A percentile compares a stretch with the other conserved stretches of the same genome.
Conservation (phyloP, 805 yeast species). For the Ogataea nitratoaversa region DNA sequence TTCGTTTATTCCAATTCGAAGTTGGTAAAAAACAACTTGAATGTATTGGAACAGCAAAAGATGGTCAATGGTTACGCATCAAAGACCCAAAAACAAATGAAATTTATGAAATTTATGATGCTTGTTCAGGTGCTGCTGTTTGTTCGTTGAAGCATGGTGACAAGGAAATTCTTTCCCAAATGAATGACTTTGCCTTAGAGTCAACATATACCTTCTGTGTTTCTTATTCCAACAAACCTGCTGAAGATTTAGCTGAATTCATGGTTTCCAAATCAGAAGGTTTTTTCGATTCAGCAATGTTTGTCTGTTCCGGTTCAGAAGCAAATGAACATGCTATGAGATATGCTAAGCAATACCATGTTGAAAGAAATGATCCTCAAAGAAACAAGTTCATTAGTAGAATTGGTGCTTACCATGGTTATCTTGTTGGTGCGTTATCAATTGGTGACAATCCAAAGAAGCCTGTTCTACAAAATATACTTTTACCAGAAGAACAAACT, state of each 20-base stretch:
- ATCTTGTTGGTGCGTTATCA: constrained; percentile 41
- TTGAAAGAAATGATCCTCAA: constrained; percentile 37
- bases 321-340: constrained; percentile 76
- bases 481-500: constrained; percentile 20
- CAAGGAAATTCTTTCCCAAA: constrained; percentile 34
- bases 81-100: constrained; percentile 39
- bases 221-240: constrained; percentile 32
- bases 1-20: no score
- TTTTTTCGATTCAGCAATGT: constrained; percentile 35
- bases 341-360: constrained; percentile 50
- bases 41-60: constrained; percentile 41
- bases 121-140: constrained; percentile 47
- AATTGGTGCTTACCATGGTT: constrained; percentile 45
- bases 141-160: constrained; percentile 42
- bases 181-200: constrained; percentile 33
- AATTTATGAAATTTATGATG: constrained; percentile 34
- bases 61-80: constrained; percentile 38
- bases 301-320: constrained; percentile 69
- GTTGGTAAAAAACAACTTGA: no score
- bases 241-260: constrained; percentile 42
- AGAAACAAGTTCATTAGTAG: constrained; percentile 41
- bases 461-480: constrained; percentile 28
- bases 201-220: constrained; percentile 35
- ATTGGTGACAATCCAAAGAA: constrained; percentile 36
- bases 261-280: constrained; percentile 35